A percentile compares a stretch with the other conserved stretches of the same genome.
Evolutionary conservation across 345 rosid species (phyloP).

Genomic region (Lepidium africanum): DNA sequence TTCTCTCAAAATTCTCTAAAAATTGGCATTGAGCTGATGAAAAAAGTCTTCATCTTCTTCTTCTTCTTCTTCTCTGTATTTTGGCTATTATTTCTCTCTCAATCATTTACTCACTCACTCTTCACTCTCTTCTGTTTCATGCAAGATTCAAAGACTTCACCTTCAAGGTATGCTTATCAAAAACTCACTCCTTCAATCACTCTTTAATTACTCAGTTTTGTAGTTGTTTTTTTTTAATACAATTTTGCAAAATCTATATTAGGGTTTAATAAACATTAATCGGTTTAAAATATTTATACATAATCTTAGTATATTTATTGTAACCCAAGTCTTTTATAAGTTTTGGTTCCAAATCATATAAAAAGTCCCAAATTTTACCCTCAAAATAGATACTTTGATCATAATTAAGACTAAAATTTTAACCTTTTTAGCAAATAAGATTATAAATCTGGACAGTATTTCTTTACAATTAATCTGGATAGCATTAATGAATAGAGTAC

Average conservation of each 20-base stretch:
- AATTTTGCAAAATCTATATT: neutral
- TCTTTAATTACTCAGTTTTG: neutral
- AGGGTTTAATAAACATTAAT: neutral
- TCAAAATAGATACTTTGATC: neutral
- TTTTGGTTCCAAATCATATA: neutral
- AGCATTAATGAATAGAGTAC: no score
- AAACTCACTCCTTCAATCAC: neutral
- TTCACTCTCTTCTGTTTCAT: conserved; percentile 36
- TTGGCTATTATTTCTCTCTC: conserved; percentile 10
- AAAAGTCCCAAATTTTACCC: neutral
- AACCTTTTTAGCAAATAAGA: neutral
- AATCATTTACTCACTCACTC: conserved; percentile 7
- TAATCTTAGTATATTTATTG: neutral
- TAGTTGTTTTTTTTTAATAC: neutral
- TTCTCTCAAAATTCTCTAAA: conserved; percentile 15
- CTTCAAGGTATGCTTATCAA: conserved; percentile 47
- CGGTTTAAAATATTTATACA: neutral
- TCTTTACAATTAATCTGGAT: no score
- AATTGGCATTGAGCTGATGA: conserved; percentile 19
- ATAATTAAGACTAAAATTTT: neutral
- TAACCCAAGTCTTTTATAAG: neutral
- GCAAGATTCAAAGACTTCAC: conserved; percentile 76
- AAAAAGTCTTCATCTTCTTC: conserved; percentile 1
- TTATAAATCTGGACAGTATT: no score
- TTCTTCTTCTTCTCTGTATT: neutral